Evolutionary conservation across 2,329 filamentous ascomycete species (phyloP), one percentile per base, ranked within the genome.

Genomic region (Aspergillus sp.): DNA sequence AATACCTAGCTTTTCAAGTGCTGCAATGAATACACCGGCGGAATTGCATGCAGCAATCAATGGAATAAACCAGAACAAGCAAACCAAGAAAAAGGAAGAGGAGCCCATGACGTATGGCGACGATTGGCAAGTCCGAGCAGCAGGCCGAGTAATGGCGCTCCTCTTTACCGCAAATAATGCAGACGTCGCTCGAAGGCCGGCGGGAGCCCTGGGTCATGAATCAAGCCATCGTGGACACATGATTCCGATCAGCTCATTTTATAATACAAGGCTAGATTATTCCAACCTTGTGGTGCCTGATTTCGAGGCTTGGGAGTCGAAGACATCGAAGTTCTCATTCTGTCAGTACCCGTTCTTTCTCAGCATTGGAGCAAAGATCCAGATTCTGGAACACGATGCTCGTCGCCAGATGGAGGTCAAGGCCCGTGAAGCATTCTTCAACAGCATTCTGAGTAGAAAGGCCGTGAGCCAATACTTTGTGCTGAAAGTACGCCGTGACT

Each of bases 341-440:
- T 96, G 92, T 70, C 91, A 96, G 70, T 96, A 96, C 67, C 91
- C 93, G 0, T 96, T 96, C 68, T 87, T 96, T 64, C 80, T 97
- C 41, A 96, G 91, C 61, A 92, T 97, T 63, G 93, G 91, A 80
- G 89, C 92, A 27, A 97, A 97, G 74, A 96, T 95, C 58, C 89
- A 89, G 63, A 93, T 96, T 47, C 80, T 96, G 66, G 91, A 96
- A 69, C 85, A 96, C 67, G 93, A 97, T 73, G 90, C 91, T 7
- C 86, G 88, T 61, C 85, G 92, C 7, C 91, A 96, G 73, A 96
- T 96, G 92, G 88, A 91, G 68, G 86, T 86, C 62, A 93, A 91
- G 72, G 92, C 92, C 9, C 84, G 92, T 50, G 90, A 96, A 69
- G 91, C 92, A 2, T 96, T 96, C 73, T 96, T 96, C 69, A 89